A percentile compares a stretch with the other conserved stretches of the same genome.
Conservation (phyloP, 1,284 basidiomycete genomes). For the Microstroma glucosiphilum region DNA sequence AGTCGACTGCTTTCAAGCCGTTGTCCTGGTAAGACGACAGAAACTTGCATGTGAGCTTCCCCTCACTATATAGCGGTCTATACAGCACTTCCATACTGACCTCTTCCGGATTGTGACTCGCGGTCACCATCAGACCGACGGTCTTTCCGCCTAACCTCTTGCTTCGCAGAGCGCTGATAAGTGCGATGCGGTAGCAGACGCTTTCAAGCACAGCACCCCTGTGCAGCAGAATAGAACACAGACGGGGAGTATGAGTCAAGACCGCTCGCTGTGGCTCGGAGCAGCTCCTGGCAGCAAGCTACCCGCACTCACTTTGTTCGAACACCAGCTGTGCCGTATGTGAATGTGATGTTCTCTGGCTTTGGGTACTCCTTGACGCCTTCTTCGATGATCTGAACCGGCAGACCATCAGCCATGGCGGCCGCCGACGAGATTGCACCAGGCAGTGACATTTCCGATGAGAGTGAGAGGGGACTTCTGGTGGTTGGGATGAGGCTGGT, state of each 20-base stretch:
- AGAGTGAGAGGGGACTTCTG: too few relatives aligned
- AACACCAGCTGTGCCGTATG: conserved; percentile 94
- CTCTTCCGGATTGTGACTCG: conserved; percentile 93
- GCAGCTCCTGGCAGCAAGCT: conserved; percentile 5
- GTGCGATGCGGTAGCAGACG: conserved; percentile 84
- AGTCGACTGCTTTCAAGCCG: conserved; percentile 95
- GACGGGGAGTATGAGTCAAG: not conserved
- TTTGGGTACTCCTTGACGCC: conserved; percentile 52
- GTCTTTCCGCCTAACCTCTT: conserved; percentile 81
- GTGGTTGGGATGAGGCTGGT: not conserved
- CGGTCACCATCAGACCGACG: conserved; percentile 97
- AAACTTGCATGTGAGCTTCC: not conserved
- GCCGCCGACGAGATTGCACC: conserved; percentile 27
- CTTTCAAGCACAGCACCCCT: conserved; percentile 72
- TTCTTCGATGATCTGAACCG: conserved; percentile 26
- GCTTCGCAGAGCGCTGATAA: conserved; percentile 83
- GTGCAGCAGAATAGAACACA: conserved; percentile 14
- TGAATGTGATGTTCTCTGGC: conserved; percentile 57
- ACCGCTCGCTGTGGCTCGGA: not conserved
- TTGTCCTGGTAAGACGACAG: conserved; percentile 66
- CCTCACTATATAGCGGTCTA: not conserved
- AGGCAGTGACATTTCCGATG: conserved; percentile 26
- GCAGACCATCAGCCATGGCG: conserved; percentile 27
- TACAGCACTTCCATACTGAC: conserved; percentile 54
- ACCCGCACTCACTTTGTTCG: conserved; percentile 61